phyloP scores from a whole-genome alignment of 116 monocot species.

The Posidonia oceanica region DNA sequence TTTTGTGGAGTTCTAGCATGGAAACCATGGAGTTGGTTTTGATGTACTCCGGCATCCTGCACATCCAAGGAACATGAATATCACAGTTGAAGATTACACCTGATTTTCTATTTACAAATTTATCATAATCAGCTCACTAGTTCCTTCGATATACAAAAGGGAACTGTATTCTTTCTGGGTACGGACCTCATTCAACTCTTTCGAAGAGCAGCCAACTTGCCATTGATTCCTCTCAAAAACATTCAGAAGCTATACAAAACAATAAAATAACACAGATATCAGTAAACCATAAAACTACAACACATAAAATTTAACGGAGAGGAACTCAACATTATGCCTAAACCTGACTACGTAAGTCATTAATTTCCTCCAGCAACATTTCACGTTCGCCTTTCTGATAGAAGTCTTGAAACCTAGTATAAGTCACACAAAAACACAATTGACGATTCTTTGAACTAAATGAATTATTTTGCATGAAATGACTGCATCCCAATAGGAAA shows the following conservation, averaged over 20 bases:
- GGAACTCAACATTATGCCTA: neutral
- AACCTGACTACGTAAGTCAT: constrained; percentile 44
- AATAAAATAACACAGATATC: neutral
- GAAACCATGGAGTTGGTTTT: neutral
- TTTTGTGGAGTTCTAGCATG: neutral
- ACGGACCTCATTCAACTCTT: constrained; percentile 7
- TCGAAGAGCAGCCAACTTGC: neutral
- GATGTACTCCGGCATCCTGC: constrained; percentile 1
- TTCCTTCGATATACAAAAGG: too few species aligned
- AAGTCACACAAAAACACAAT: neutral
- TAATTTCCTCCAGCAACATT: constrained; percentile 31
- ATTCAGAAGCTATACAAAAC: constrained; percentile 25
- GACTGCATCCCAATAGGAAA: neutral
- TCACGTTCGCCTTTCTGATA: constrained; percentile 47
- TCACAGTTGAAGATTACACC: neutral
- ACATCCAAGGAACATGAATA: neutral
- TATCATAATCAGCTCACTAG: too few species aligned
- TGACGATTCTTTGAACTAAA: too few species aligned
- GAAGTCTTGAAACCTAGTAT: constrained; percentile 37
- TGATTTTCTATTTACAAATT: too few species aligned
- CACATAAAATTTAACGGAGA: neutral
- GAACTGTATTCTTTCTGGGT: neutral
- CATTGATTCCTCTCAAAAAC: constrained; percentile 20
- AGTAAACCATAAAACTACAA: neutral
- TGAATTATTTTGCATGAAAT: neutral